These are phyloP conservation scores for Tolypocladium endophyticum DNA, from an alignment of 2,329 filamentous ascomycete genomes.

Conservation along the genomic window DNA sequence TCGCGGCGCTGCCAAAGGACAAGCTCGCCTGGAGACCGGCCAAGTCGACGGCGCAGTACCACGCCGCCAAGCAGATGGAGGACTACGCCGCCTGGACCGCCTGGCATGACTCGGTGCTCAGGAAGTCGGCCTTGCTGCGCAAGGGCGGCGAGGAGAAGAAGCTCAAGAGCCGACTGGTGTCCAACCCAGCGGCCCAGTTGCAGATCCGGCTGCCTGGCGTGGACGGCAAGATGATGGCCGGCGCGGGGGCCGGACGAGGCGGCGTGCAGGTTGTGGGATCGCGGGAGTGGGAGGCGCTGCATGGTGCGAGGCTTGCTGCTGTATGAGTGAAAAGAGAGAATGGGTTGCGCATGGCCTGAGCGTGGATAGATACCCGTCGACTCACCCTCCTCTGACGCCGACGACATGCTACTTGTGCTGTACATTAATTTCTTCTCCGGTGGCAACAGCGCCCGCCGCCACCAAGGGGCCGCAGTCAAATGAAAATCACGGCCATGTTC, in stretches of 20 bases:
- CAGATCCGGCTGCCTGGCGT: slow-evolving; percentile 37
- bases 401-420: background rate
- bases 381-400: background rate
- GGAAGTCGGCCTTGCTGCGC: slow-evolving; percentile 36
- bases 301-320: slow-evolving; percentile 27
- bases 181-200: slow-evolving; percentile 33
- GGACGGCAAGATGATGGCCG: slow-evolving; percentile 32
- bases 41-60: slow-evolving; percentile 52
- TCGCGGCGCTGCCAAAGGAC: slow-evolving; percentile 46
- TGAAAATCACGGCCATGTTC: background rate
- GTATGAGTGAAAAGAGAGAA: slow-evolving; percentile 10
- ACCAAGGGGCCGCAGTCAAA: background rate
- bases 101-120: slow-evolving; percentile 45
- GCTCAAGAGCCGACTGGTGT: slow-evolving; percentile 12
- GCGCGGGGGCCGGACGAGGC: slow-evolving; percentile 18
- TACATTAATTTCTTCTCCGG: background rate
- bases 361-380: background rate
- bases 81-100: slow-evolving; percentile 51
- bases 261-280: slow-evolving; percentile 41
- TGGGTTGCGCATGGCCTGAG: background rate
- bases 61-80: slow-evolving; percentile 54
- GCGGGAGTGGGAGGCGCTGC: slow-evolving; percentile 44
- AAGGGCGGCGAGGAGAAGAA: slow-evolving; percentile 16
- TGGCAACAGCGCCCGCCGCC: background rate
- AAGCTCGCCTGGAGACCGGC: slow-evolving; percentile 57